These are phyloP conservation scores for Carnegiea gigantea DNA, from an alignment of 179 eudicot genomes.

Conservation along the genomic window DNA sequence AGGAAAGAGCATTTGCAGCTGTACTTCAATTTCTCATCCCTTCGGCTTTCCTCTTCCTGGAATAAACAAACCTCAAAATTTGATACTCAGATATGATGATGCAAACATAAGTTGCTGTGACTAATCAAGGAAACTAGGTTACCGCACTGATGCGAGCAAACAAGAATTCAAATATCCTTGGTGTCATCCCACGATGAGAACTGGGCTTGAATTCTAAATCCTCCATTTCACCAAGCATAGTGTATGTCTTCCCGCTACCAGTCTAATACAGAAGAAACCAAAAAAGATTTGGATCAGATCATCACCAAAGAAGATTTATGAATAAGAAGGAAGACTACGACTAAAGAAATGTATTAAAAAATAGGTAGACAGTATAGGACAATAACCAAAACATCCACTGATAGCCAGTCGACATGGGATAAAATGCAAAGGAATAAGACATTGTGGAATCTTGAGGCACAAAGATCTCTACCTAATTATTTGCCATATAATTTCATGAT, in stretches of 20 bases:
- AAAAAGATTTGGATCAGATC: neutral
- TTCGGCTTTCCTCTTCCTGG: conserved; percentile 96
- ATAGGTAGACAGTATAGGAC: neutral
- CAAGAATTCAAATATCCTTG: conserved; percentile 91
- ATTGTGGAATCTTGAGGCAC: neutral
- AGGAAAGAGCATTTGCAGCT: conserved; percentile 94
- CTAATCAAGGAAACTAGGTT: conserved; percentile 18
- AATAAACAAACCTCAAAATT: conserved; percentile 2
- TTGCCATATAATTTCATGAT: neutral
- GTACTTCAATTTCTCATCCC: conserved; percentile 82
- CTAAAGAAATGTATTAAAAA: too few relatives aligned
- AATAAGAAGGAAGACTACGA: neutral
- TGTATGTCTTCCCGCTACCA: conserved; percentile 96
- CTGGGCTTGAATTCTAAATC: conserved; percentile 80
- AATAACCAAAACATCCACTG: neutral
- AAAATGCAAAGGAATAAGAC: too few relatives aligned
- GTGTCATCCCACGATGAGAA: conserved; percentile 91
- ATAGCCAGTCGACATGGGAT: neutral
- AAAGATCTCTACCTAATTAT: neutral
- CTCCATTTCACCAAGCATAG: conserved; percentile 96
- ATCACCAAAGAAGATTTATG: neutral
- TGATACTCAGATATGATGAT: neutral
- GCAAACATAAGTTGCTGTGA: conserved; percentile 7
- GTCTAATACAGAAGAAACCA: conserved; percentile 46
- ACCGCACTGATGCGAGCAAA: conserved; percentile 98